A percentile compares a stretch with the other conserved stretches of the same genome.
phyloP scores from a whole-genome alignment of 2,329 filamentous ascomycete genomes.

The Trichophyton simii region DNA sequence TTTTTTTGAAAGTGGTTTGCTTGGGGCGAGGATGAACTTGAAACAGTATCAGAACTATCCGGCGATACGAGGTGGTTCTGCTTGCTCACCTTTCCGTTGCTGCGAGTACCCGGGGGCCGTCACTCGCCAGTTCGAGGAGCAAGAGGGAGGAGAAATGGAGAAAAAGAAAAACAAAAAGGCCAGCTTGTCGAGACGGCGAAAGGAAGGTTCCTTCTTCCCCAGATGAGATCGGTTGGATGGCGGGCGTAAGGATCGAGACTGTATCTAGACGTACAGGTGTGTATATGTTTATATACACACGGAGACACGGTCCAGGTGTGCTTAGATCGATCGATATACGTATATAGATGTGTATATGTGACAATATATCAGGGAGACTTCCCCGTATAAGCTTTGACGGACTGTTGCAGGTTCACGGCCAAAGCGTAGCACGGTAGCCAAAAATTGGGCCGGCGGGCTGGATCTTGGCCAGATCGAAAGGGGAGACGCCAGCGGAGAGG shows the following conservation, averaged over 20 bases:
- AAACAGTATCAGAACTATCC: not conserved
- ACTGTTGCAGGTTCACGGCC: not conserved
- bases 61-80: not conserved
- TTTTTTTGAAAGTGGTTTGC: not conserved
- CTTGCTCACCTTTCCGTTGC: not conserved
- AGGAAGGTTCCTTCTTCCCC: not conserved
- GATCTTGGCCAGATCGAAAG: slow-evolving; percentile 1
- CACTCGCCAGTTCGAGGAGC: not conserved
- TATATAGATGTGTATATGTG: not conserved
- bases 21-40: not conserved
- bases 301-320: not conserved
- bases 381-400: slow-evolving; percentile 1
- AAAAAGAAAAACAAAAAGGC: not conserved
- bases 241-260: not conserved
- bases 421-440: slow-evolving; percentile 4
- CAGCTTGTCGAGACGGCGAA: not conserved
- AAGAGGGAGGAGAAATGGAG: not conserved
- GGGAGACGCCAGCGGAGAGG: not conserved
- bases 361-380: not conserved
- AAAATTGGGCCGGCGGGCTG: slow-evolving; percentile 1
- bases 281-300: not conserved
- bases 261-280: not conserved
- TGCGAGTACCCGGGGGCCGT: not conserved
- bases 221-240: not conserved
- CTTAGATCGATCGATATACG: too few relatives aligned